These are phyloP conservation scores for Fraxinus albicans DNA, from an alignment of 305 asterid species.

Conservation along the genomic window DNA sequence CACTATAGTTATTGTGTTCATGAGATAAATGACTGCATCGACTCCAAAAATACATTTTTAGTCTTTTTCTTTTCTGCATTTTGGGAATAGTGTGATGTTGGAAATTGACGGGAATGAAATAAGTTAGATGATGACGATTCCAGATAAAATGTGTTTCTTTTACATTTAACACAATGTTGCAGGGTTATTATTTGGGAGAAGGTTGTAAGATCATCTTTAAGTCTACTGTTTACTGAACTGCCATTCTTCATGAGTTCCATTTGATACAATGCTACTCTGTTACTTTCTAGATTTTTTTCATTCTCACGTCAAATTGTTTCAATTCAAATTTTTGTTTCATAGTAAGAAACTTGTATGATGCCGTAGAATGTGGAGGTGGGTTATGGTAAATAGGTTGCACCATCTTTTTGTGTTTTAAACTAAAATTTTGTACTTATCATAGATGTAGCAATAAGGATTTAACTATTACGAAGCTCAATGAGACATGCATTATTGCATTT, in stretches of 20 bases:
- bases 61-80: neutral
- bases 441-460: neutral
- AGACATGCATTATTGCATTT: neutral
- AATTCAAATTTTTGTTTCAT: neutral
- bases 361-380: slow-evolving; percentile 12
- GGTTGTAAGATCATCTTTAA: neutral
- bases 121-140: neutral
- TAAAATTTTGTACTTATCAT: neutral
- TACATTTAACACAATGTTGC: neutral
- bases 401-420: neutral
- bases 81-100: neutral
- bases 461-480: neutral
- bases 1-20: neutral
- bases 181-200: neutral
- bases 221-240: neutral
- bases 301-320: neutral
- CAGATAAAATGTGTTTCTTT: neutral
- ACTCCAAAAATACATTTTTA: neutral
- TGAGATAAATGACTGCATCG: neutral
- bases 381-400: neutral
- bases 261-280: neutral
- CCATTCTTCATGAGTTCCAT: neutral
- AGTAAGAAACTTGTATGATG: neutral
- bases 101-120: neutral
- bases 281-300: neutral